Evolutionary conservation across 805 yeast species (phyloP).

Genomic region (Sugiyamaella lignohabitans): DNA sequence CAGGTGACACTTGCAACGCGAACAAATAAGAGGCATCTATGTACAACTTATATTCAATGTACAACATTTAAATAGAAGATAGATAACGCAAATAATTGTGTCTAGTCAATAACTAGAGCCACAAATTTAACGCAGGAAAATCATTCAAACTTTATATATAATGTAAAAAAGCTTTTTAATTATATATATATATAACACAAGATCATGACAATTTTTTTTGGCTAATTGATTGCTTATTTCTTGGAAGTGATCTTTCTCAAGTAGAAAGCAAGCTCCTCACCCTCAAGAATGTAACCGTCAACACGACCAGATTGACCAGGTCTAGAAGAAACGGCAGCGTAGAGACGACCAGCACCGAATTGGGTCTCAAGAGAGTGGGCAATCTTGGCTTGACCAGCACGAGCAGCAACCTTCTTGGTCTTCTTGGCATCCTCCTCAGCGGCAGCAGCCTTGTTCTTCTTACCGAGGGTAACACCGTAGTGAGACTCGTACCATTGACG

Average conservation of each 20-base stretch:
- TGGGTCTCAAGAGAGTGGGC: slow-evolving; percentile 90
- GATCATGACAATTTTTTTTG: slow-evolving; percentile 13
- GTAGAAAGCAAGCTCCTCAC: slow-evolving; percentile 99
- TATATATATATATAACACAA: not conserved
- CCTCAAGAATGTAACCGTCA: slow-evolving; percentile 99
- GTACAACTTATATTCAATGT: too few species aligned
- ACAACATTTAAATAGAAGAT: too few species aligned
- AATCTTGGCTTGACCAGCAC: slow-evolving; percentile 78
- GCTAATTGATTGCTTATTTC: slow-evolving; percentile 55
- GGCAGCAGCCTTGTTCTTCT: slow-evolving; percentile 48
- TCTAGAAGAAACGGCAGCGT: slow-evolving; percentile 98
- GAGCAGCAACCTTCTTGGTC: slow-evolving; percentile 87
- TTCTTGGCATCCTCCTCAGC: slow-evolving; percentile 49
- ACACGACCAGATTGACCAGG: slow-evolving; percentile 99
- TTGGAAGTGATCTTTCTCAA: slow-evolving; percentile 98
- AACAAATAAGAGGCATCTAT: too few species aligned
- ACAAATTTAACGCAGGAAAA: too few species aligned
- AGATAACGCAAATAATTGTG: too few species aligned
- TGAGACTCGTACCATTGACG: slow-evolving; percentile 98
- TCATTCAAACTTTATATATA: too few species aligned
- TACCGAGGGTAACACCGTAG: slow-evolving; percentile 92
- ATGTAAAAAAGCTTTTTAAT: not conserved
- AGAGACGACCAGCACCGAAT: slow-evolving; percentile 98
- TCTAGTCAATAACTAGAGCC: too few species aligned
- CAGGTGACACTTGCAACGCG: too few species aligned